Base-by-base conservation (phyloP, 2,329 filamentous ascomycete genomes). In the Emergomyces orientalis region DNA sequence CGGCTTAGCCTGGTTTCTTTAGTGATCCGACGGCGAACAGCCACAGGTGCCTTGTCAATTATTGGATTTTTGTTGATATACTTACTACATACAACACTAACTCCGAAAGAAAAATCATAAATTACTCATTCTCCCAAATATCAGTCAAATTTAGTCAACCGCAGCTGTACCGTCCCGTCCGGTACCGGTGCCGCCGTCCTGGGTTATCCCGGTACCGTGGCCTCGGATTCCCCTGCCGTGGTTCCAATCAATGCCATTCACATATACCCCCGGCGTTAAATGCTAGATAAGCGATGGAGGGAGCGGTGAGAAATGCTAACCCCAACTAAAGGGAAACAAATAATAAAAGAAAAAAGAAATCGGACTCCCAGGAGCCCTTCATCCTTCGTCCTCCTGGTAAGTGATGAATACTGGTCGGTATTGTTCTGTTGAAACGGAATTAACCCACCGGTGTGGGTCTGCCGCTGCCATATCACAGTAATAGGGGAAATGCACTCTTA, bases 161-260 rank as follows among this genome's bases (percentile, higher is more conserved):
- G 11, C 11, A 19, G 41, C 6, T 5, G 45, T 25, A 25, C 22
- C 11, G 11, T 9, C 9, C n/a, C 22, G 45, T 25, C 45, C 45
- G n/a, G 45, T 7, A 25, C 8, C n/a, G 66, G 67, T 49, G 2
- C 45, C 45, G 22, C 45, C 25, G 13, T n/a, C 3, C 45, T 49
- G 45, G 45, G 22, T 49, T n/a, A 49, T 39, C 22, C 51, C 51
- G 17, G 27, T 19, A 7, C 51, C 51, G 32, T 32, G 51, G 51
- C 51, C 27, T 27, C 27, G 51, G 51, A 32, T 54, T 34, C 19
- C 27, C 27, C 2, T 54, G 27, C 17, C 27, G 14, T 9, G 8
- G 22, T 9, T 13, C 27, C 51, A 54, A 54, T 34, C 25, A 30
- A 54, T 19, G 27, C 8, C 19, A 34, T 54, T 6, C 25, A 54